A percentile compares a stretch with the other conserved stretches of the same genome.
Evolutionary conservation across 2,329 filamentous ascomycete species (phyloP).

Genomic region (Aureobasidium sp.): DNA sequence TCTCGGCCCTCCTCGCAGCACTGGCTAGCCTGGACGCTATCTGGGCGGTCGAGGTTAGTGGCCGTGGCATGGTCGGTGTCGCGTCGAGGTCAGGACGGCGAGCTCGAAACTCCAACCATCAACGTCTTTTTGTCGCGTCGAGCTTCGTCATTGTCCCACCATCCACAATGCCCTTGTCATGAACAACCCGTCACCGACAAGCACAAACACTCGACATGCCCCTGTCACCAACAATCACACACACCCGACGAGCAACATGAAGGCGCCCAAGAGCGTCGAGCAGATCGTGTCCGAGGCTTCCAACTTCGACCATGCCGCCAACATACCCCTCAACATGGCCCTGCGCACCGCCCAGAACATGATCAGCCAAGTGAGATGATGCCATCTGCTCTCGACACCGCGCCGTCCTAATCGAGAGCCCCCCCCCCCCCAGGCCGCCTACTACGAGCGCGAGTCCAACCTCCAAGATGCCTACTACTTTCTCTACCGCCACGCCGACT

Average conservation of each 20-base stretch:
- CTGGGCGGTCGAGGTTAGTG: not conserved
- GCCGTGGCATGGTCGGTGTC: not conserved
- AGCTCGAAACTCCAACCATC: not conserved
- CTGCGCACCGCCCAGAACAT: slow-evolving; percentile 70
- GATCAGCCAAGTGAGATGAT: slow-evolving; percentile 60
- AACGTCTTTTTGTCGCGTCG: not conserved
- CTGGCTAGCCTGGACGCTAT: not conserved
- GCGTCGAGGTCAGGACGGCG: not conserved
- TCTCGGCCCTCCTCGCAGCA: not conserved
- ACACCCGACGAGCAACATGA: not conserved
- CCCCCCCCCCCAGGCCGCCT: slow-evolving; percentile 53
- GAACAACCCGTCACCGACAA: too few species aligned
- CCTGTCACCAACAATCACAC: not conserved
- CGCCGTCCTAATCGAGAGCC: slow-evolving; percentile 16
- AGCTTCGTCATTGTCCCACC: not conserved
- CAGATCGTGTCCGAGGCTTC: slow-evolving; percentile 69
- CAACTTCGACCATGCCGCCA: slow-evolving; percentile 70
- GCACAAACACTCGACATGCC: not conserved
- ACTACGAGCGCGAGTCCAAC: slow-evolving; percentile 80
- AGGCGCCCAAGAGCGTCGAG: slow-evolving; percentile 57
- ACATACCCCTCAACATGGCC: slow-evolving; percentile 72
- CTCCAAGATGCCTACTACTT: slow-evolving; percentile 83
- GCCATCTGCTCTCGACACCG: not conserved
- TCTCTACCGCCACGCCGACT: slow-evolving; percentile 76
- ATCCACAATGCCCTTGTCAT: too few species aligned